Evolutionary conservation across 1,284 basidiomycete species (phyloP), one percentile per base, ranked within the genome.

Genomic region (Tilletia caries): DNA sequence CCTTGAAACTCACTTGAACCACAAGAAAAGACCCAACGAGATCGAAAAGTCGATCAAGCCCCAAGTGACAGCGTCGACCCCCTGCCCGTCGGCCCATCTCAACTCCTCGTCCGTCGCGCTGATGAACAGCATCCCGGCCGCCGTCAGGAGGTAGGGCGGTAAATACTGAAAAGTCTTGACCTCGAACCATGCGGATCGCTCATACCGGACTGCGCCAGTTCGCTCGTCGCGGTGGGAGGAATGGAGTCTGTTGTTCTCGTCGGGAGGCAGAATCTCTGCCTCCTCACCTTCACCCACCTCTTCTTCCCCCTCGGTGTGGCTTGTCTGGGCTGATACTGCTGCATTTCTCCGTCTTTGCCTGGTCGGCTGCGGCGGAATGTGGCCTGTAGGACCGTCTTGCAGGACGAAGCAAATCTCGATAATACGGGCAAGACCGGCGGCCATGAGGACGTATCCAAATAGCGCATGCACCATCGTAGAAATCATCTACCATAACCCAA

Each of bases 371-470:
- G n/a, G 68, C 18, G 65, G 46, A 10, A 48, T 27, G 27, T 34
- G 23, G 20, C 80, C 81, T 0, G 80, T 80, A 2, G 79, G 82
- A 33, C 75, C 69, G 65, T 87, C 86, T 25, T 84, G 75, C 4
- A 88, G 82, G 8, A 88, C 85, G 72, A 95, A 94, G 84, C 91
- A 93, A 27, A 97, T 88, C 82, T 97, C 95, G 70, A 95, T 85
- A 69, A 96, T 88, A 44, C 94, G 89, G 0, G 91, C 84, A 10
- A 91, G 73, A 18, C 93, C 95, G 0, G 93, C 95, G 0, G 89
- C 86, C 87, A 95, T 93, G 20, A 98, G 88, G 0, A 91, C 90
- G 76, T 90, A 88, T 15, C 93, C 94, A 76, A 96, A 95, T 68
- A 90, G 86, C 0, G 87, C 86, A 78, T 96, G 93, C 1, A 95